Evolutionary conservation across 768 basidiomycete species (phyloP), one percentile per base, ranked within the genome.

Genomic region (Suillus americanus): DNA sequence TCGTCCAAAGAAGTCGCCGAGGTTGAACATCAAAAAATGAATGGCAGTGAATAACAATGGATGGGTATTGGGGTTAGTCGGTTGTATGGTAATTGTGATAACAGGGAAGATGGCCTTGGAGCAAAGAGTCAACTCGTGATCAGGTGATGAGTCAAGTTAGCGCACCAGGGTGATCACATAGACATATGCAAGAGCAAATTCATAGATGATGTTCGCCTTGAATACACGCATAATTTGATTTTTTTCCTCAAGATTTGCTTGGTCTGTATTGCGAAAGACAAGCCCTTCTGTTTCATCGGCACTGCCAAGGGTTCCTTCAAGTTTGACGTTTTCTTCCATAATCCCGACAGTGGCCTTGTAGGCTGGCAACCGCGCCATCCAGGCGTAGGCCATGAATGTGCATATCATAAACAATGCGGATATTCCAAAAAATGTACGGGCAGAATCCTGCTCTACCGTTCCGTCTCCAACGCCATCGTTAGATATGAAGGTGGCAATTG

Each of bases 101-200:
- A 94, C 85, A 6, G 95, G 95, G 77, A 86, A 97, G 50, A 96
- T 88, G 35, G 94, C 83, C 95, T 97, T 46, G 38, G 64, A 45
- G 28, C 64, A 63, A 56, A 62, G 0, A 6, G 43, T 67, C 57
- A 68, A 45, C 62, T 56, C 64, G 56, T 56, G 46, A 53, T 5
- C 63, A 45, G 20, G 62, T 16, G 9, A n/a, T 33, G 59, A 54
- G 8, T 25, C n/a, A 23, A 28, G 3, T 25, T 50, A 23, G 16
- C 88, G 69, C 71, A 94, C 94, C 72, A 97, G 77, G 13, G 95
- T 96, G 38, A 92, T 83, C 35, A 87, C 72, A 71, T 93, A 95
- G 10, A 89, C 88, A 72, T 88, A 92, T 12, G 86, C 85, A 3
- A 90, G 85, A 13, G 93, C 88, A 55, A 93, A 67, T 72, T 95